phyloP scores from a whole-genome alignment of 805 yeast genomes.

The Kazachstania psychrophila region DNA sequence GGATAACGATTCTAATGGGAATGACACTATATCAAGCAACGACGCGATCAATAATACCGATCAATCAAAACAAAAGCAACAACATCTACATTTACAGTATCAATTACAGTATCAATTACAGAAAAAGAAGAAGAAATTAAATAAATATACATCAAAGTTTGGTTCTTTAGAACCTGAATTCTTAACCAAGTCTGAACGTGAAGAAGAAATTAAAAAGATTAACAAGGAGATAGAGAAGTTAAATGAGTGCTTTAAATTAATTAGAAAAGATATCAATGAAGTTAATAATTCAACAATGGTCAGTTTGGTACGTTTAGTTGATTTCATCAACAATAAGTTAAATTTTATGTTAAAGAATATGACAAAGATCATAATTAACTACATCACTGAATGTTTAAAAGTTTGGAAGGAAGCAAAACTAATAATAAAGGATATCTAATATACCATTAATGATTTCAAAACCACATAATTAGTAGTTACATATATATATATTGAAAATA shows the following conservation, averaged over 20 bases:
- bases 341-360: slow-evolving; percentile 25
- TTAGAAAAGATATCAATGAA: slow-evolving; percentile 31
- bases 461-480: background rate
- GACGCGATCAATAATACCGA: background rate
- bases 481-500: background rate
- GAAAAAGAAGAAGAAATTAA: slow-evolving; percentile 6
- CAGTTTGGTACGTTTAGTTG: slow-evolving; percentile 24
- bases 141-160: slow-evolving; percentile 7
- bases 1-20: slow-evolving; percentile 1
- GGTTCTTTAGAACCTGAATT: slow-evolving; percentile 25
- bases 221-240: slow-evolving; percentile 32
- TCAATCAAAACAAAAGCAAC: background rate
- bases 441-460: no score
- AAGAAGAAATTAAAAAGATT: slow-evolving; percentile 30
- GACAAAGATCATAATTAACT: slow-evolving; percentile 28
- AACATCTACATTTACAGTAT: slow-evolving; percentile 1
- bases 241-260: slow-evolving; percentile 33
- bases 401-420: slow-evolving; percentile 34
- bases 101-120: slow-evolving; percentile 12
- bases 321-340: slow-evolving; percentile 25
- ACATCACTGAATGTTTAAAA: slow-evolving; percentile 31
- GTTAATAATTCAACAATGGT: slow-evolving; percentile 28
- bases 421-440: slow-evolving; percentile 8
- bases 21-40: background rate
- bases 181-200: slow-evolving; percentile 30